Evolutionary conservation across 768 basidiomycete species (phyloP).

Genomic region (Podaxis pistillaris): DNA sequence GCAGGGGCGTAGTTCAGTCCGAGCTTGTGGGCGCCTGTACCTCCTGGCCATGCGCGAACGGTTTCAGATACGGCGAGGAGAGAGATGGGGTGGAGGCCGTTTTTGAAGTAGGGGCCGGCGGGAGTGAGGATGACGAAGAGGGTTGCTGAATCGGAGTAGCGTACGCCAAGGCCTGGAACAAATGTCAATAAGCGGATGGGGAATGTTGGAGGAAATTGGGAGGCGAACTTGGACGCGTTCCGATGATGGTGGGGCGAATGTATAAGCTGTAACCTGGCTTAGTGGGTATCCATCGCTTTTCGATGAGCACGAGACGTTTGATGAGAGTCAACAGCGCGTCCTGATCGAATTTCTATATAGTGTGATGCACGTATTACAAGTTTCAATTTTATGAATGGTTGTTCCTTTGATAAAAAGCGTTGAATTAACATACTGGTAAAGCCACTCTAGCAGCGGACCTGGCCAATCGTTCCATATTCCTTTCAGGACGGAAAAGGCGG

Average conservation of each 20-base stretch:
- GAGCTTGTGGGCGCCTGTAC: conserved; percentile 80
- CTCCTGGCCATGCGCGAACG: conserved; percentile 51
- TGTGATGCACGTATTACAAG: neutral
- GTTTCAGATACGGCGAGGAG: conserved; percentile 40
- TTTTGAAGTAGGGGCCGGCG: conserved; percentile 75
- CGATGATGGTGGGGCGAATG: conserved; percentile 78
- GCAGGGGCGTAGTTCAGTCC: conserved; percentile 64
- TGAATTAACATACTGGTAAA: conserved; percentile 51
- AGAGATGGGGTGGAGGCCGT: conserved; percentile 55
- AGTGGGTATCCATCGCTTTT: conserved; percentile 84
- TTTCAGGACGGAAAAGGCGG: conserved; percentile 77
- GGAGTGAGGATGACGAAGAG: conserved; percentile 74
- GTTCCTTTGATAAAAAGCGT: neutral
- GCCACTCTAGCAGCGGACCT: conserved; percentile 70
- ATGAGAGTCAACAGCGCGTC: conserved; percentile 70
- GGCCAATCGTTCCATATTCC: conserved; percentile 82
- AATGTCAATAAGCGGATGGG: conserved; percentile 20
- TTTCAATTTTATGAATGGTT: neutral
- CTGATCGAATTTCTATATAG: conserved; percentile 67
- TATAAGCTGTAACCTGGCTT: conserved; percentile 78
- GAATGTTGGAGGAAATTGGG: conserved; percentile 38
- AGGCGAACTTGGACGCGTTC: conserved; percentile 46
- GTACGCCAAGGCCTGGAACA: conserved; percentile 49
- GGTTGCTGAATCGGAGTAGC: conserved; percentile 68
- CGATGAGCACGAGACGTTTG: conserved; percentile 66